Evolutionary conservation across 164 flowering plant genomes (phyloP).

Genomic region (Vitis rupestris): DNA sequence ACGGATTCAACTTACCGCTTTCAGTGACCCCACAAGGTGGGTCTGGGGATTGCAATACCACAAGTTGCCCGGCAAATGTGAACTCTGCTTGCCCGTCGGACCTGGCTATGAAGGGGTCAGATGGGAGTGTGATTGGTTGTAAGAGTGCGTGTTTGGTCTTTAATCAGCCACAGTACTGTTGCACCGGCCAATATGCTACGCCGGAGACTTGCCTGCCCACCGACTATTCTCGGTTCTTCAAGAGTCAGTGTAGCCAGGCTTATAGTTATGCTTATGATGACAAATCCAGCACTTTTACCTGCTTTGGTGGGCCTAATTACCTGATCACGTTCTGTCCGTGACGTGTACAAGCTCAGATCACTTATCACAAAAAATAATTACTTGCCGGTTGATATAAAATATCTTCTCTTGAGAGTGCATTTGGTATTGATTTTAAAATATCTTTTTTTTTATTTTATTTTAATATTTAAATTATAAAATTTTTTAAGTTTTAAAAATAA

Average conservation of each 20-base stretch:
- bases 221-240: constrained; percentile 20
- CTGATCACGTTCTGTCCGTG: constrained; percentile 24
- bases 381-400: too few species aligned
- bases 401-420: too few species aligned
- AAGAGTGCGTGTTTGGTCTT: constrained; percentile 30
- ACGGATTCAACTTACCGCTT: constrained; percentile 38
- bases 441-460: too few species aligned
- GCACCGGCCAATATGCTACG: constrained; percentile 16
- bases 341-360: background rate
- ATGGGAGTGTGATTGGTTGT: constrained; percentile 24
- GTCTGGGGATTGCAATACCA: constrained; percentile 20
- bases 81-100: constrained; percentile 38
- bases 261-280: constrained; percentile 44
- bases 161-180: constrained; percentile 26
- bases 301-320: constrained; percentile 18
- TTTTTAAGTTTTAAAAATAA: too few species aligned
- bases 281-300: constrained; percentile 26
- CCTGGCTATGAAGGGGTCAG: constrained; percentile 23
- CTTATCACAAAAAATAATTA: too few species aligned
- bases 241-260: constrained; percentile 30
- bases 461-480: too few species aligned
- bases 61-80: constrained; percentile 32
- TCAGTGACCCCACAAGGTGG: constrained; percentile 21
- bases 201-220: constrained; percentile 27
- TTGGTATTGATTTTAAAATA: too few species aligned